Evolutionary conservation across 805 yeast species (phyloP), one percentile per base, ranked within the genome.

Genomic region (Saccharomycopsis capsularis): DNA sequence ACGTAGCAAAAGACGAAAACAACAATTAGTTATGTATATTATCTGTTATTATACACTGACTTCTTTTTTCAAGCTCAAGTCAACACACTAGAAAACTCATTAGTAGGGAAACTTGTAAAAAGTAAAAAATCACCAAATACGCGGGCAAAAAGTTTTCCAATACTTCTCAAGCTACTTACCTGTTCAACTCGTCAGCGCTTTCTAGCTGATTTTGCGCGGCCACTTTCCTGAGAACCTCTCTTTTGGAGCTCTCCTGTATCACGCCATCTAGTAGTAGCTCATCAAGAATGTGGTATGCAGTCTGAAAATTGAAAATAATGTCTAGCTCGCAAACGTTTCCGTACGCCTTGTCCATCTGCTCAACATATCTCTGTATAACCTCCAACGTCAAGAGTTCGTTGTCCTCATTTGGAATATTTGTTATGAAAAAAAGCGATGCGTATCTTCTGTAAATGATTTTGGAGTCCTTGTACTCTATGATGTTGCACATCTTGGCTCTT

Each of bases 261-360:
- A 83, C 81, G 0, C 99, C 99, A 57, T 90, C 96, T 54, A 91
- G 75, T 44, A 93, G 66, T 57, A 93, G 70, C 63, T 93, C 99
- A 64, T 93, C 96, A 55, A 93, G 69, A 11, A 93, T 83, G 65
- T 87, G 85, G 64, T 93, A 93, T 0, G 98, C 97, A 62, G 86
- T 85, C 58, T 85, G 86, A 68, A 93, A 93, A 60, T 95, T 93
- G 75, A 93, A 93, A 44, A 93, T 93, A 54, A 93, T 93, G 67
- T 93, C 99, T 59, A 93, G 71, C 64, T 93, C 99, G 67, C 97
- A 89, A 16, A 93, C 99, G 60, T 88, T 91, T 11, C 96, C 97
- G 62, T 87, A 93, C 52, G 89, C 80, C 58, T 85, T 83, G 69
- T 93, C 99, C 96, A 93, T 88, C 56, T 87, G 89, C 64, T 93